Evolutionary conservation across 345 rosid species (phyloP).

Genomic region (Durio zibethinus): DNA sequence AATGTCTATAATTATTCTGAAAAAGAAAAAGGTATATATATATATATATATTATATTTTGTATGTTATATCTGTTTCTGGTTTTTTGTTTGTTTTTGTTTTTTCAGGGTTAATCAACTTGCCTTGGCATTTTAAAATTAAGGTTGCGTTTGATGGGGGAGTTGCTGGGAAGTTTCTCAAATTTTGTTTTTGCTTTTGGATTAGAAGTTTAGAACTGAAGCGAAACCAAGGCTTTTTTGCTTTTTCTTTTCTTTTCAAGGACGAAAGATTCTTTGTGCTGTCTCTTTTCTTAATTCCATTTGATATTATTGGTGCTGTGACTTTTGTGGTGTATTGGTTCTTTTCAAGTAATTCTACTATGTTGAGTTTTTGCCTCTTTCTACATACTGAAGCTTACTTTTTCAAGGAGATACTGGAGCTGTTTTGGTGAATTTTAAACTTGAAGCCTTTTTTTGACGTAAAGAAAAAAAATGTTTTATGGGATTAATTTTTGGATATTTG

Average conservation of each 20-base stretch:
- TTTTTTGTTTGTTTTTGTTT: not conserved
- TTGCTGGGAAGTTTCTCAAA: slow-evolving; percentile 52
- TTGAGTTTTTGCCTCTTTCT: slow-evolving; percentile 7
- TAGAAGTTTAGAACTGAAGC: slow-evolving; percentile 49
- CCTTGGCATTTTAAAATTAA: slow-evolving; percentile 12
- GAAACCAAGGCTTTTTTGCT: slow-evolving; percentile 37
- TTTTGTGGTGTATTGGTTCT: slow-evolving; percentile 28
- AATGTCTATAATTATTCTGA: not conserved
- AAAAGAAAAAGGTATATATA: not conserved
- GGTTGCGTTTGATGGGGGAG: slow-evolving; percentile 24
- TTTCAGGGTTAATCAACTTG: slow-evolving; percentile 9
- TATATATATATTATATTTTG: not conserved
- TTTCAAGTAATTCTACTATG: slow-evolving; percentile 17
- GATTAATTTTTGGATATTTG: slow-evolving; percentile 18
- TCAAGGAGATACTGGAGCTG: slow-evolving; percentile 24
- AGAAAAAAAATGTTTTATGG: not conserved
- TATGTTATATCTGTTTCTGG: not conserved
- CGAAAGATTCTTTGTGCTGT: slow-evolving; percentile 42
- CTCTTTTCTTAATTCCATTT: slow-evolving; percentile 22
- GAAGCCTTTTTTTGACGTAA: not conserved
- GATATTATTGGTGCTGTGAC: slow-evolving; percentile 24
- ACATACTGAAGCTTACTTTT: slow-evolving; percentile 27
- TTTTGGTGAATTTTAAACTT: slow-evolving; percentile 21
- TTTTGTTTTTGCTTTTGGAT: slow-evolving; percentile 37
- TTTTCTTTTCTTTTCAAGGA: slow-evolving; percentile 44